Evolutionary conservation across 1,284 basidiomycete species (phyloP).

Genomic region (Chalciporus piperatoides): DNA sequence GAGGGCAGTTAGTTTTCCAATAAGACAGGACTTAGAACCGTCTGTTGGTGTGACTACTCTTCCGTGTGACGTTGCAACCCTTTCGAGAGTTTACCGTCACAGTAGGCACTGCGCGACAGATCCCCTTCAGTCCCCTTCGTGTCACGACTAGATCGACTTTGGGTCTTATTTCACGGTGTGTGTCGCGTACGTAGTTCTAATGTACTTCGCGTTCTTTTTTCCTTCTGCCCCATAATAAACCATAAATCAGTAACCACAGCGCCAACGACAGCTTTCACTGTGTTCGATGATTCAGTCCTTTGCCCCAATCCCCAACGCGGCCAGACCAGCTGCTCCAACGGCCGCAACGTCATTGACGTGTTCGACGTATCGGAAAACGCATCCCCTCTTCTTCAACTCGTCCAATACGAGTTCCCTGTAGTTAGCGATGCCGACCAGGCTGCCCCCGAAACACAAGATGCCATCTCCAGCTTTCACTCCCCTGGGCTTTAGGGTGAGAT

Average conservation of each 20-base stretch:
- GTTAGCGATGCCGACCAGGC: conserved; percentile 55
- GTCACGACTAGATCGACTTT: neutral
- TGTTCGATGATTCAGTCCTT: neutral
- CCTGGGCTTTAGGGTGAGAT: conserved; percentile 29
- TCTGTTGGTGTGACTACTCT: too few species aligned
- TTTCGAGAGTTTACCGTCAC: too few species aligned
- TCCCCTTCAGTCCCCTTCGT: too few species aligned
- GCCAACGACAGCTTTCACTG: neutral
- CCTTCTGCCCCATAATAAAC: neutral
- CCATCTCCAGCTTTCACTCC: conserved; percentile 51
- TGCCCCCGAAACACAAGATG: conserved; percentile 71
- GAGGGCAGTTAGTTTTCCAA: too few species aligned
- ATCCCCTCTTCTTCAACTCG: conserved; percentile 51
- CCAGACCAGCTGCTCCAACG: conserved; percentile 55
- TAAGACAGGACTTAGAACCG: too few species aligned
- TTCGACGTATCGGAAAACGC: conserved; percentile 59
- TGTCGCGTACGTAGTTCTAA: neutral
- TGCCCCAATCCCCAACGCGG: conserved; percentile 14
- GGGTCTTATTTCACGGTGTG: too few species aligned
- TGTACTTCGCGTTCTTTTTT: neutral
- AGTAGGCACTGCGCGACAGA: too few species aligned
- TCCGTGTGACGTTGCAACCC: too few species aligned
- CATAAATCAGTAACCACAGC: neutral
- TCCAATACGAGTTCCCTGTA: conserved; percentile 62
- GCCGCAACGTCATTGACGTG: conserved; percentile 66